phyloP scores from a whole-genome alignment of 2,329 filamentous ascomycete genomes.

The Xylaria hypoxylon region DNA sequence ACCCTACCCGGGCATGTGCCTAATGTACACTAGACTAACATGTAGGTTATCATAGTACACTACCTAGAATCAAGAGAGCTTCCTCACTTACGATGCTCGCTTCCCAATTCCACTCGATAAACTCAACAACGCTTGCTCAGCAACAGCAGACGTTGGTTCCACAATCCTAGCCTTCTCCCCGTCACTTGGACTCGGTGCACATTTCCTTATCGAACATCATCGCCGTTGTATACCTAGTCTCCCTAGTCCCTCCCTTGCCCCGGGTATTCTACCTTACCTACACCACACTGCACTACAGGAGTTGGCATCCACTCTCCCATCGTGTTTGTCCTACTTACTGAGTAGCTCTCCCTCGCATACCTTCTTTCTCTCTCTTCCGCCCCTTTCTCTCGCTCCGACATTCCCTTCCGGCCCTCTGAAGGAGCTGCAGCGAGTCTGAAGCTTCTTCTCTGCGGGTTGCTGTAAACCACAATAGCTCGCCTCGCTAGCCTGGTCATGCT shows the following conservation, averaged over 20 bases:
- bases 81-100: neutral
- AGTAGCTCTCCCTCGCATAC: constrained; percentile 25
- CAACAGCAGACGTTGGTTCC: constrained; percentile 5
- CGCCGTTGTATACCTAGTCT: constrained; percentile 31
- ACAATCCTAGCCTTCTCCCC: constrained; percentile 16
- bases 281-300: too few species aligned
- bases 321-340: constrained; percentile 17
- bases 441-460: constrained; percentile 40
- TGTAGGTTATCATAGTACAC: too few species aligned
- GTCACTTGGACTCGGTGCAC: constrained; percentile 40
- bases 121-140: neutral
- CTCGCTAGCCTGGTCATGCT: constrained; percentile 38
- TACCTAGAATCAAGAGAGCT: too few species aligned
- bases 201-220: constrained; percentile 38
- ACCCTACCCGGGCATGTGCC: too few species aligned
- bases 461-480: constrained; percentile 39
- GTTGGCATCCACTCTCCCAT: constrained; percentile 24
- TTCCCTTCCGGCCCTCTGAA: constrained; percentile 31
- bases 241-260: constrained; percentile 40
- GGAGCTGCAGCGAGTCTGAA: constrained; percentile 49
- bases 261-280: too few species aligned
- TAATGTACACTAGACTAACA: too few species aligned
- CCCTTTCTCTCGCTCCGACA: constrained; percentile 37
- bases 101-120: neutral
- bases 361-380: constrained; percentile 37